Evolutionary conservation across 2,329 filamentous ascomycete species (phyloP).

Genomic region (Diaporthe velutina): DNA sequence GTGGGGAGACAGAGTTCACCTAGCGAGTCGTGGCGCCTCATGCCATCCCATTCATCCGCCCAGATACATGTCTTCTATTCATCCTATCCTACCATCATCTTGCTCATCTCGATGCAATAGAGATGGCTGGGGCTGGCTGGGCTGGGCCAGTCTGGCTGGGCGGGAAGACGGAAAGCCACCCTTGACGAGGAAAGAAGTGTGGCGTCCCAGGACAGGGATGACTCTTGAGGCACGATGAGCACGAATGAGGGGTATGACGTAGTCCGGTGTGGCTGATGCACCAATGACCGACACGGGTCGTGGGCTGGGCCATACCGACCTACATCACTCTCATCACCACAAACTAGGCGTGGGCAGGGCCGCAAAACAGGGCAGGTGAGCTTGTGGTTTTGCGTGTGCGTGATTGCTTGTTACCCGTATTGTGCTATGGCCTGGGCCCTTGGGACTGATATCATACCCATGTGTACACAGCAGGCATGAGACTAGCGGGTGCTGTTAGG

Average conservation of each 20-base stretch:
- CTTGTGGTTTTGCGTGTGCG: background rate
- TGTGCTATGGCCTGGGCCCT: background rate
- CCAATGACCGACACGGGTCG: constrained; percentile 5
- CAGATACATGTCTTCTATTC: too few species aligned
- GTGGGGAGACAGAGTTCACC: constrained; percentile 12
- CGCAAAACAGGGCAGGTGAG: constrained; percentile 24
- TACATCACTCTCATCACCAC: background rate
- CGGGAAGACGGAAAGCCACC: constrained; percentile 2
- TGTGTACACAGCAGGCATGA: background rate
- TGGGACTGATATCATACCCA: constrained; percentile 21
- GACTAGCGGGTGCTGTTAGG: background rate
- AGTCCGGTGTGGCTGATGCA: constrained; percentile 28
- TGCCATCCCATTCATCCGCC: background rate
- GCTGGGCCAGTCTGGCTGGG: too few species aligned
- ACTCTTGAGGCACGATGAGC: background rate
- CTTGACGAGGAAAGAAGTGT: background rate
- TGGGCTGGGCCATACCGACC: background rate
- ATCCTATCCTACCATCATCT: background rate
- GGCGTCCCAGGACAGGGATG: constrained; percentile 27
- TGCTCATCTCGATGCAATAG: constrained; percentile 1
- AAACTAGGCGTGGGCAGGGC: background rate
- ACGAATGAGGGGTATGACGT: constrained; percentile 22
- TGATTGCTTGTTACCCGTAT: background rate
- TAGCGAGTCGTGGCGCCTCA: constrained; percentile 12
- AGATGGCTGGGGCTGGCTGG: background rate